Percentiles rank a stretch among this genome's conserved stretches.
These are phyloP conservation scores for Trametes punicea DNA, from an alignment of 768 basidiomycete genomes.

Conservation along the genomic window DNA sequence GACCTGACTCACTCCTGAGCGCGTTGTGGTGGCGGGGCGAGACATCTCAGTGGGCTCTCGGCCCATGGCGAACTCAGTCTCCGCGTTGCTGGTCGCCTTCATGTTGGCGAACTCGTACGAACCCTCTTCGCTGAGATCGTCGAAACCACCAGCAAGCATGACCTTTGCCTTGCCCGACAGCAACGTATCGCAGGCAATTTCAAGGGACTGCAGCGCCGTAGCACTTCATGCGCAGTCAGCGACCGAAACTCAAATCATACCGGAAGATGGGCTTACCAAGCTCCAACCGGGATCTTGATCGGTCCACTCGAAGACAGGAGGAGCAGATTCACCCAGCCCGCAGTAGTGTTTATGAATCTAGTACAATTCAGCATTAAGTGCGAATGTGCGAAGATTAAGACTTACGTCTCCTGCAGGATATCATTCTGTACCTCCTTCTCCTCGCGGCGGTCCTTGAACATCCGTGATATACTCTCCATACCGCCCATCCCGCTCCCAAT, in stretches of 20 bases:
- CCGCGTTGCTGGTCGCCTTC: slow-evolving; percentile 98
- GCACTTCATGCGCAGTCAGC: slow-evolving; percentile 50
- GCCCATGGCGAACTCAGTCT: slow-evolving; percentile 97
- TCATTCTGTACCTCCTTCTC: slow-evolving; percentile 99
- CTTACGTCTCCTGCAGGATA: slow-evolving; percentile 95
- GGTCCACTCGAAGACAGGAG: slow-evolving; percentile 95
- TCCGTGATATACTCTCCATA: slow-evolving; percentile 81
- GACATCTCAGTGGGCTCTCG: slow-evolving; percentile 99
- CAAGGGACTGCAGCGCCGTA: slow-evolving; percentile 94
- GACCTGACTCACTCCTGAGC: slow-evolving; percentile 70
- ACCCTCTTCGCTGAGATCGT: slow-evolving; percentile 97
- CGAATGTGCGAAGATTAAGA: slow-evolving; percentile 8
- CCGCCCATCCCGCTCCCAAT: slow-evolving; percentile 99
- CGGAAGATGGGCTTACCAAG: slow-evolving; percentile 62
- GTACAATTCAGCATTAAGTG: background rate
- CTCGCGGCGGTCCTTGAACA: slow-evolving; percentile 99
- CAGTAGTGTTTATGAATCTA: slow-evolving; percentile 98
- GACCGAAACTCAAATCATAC: background rate
- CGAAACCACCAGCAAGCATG: slow-evolving; percentile 99
- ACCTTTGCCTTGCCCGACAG: slow-evolving; percentile 96
- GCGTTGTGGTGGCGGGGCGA: slow-evolving; percentile 92
- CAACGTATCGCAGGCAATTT: slow-evolving; percentile 96
- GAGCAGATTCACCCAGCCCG: slow-evolving; percentile 95
- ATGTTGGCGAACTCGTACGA: slow-evolving; percentile 99
- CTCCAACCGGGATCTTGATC: slow-evolving; percentile 98